phyloP scores from a whole-genome alignment of 768 basidiomycete species.

The Tylopilus balloui region DNA sequence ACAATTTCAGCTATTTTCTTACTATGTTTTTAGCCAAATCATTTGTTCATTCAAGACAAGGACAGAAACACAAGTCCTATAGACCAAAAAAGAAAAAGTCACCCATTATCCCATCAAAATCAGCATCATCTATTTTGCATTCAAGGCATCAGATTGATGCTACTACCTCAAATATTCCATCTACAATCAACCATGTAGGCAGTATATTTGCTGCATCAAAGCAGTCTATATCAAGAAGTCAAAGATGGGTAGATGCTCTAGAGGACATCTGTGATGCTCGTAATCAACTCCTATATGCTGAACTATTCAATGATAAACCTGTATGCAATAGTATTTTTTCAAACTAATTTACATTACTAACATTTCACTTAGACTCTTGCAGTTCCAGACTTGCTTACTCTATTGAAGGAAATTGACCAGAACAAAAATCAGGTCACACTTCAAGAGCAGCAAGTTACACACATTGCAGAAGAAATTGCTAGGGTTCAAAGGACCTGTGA shows the following conservation, averaged over 20 bases:
- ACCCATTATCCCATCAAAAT: background rate
- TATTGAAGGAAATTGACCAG: conserved; percentile 22
- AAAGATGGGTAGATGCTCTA: conserved; percentile 14
- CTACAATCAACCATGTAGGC: background rate
- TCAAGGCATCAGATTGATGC: background rate
- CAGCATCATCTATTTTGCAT: background rate
- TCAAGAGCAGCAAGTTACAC: conserved; percentile 10
- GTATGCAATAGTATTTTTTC: conserved; percentile 7
- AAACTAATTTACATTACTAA: background rate
- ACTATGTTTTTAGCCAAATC: background rate
- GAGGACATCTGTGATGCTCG: background rate
- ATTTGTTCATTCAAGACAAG: background rate
- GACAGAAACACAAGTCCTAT: background rate
- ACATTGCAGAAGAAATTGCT: conserved; percentile 7
- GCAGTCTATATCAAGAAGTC: conserved; percentile 3
- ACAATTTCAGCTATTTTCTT: background rate
- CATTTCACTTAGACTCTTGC: conserved; percentile 4
- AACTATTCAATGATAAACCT: conserved; percentile 19
- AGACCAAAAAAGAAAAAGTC: background rate
- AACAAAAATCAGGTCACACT: conserved; percentile 19
- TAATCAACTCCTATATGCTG: background rate
- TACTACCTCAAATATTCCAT: background rate
- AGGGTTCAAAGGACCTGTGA: background rate
- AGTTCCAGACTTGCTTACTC: conserved; percentile 10
- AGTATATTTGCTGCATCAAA: background rate